Base-by-base conservation (phyloP, 2,329 filamentous ascomycete genomes). In the Zymoseptoria tritici region DNA sequence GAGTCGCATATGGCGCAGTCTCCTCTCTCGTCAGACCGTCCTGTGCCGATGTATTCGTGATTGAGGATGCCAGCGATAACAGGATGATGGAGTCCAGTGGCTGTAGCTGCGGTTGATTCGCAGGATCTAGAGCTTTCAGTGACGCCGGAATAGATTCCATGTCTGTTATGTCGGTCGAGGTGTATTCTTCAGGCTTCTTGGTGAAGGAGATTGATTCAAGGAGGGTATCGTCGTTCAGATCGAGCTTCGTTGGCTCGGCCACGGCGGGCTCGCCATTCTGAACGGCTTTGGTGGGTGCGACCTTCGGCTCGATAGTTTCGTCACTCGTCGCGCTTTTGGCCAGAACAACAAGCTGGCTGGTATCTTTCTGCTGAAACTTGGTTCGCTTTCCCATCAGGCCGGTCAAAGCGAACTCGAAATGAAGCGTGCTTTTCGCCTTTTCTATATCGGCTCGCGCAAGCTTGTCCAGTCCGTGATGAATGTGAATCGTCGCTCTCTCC, bases 1-100 rank as follows among this genome's bases (percentile, higher is more conserved):
- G 85, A 1, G 87, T 88, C 0, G 94, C 94, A 71, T 93, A 99
- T 0, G 94, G 94, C 0, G 96, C 76, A 4, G 96, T 93, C 72
- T 97, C 91, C 75, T 97, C 92, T n/a, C 91, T 83, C 0, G 92
- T 97, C 0, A 99, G 79, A 0, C 89, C 87, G 71, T 97, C 88
- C 0, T 85, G 81, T 0, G 94, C 91, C 0, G 91, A 88, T 0
- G 90, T 91, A 70, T 97, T 96, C 62, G 89, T 95, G 61, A 97
- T 85, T 0, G 91, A 96, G 57, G 95, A 93, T 0, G 91, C 91
- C 9, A 85, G 74, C 8, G 80, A 80, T 0, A 99, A 83, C 8
- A 99, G 80, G 24, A 96, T 93, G 56, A 95, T 90, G 22, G 96
- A 92, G 72, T 99, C 94, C 7, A 97, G 78, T 2, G 93, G 85